Percentiles rank a stretch among this genome's conserved stretches.
Conservation (phyloP, 2,329 filamentous ascomycete species). For the Raffaelea deltoideospora region DNA sequence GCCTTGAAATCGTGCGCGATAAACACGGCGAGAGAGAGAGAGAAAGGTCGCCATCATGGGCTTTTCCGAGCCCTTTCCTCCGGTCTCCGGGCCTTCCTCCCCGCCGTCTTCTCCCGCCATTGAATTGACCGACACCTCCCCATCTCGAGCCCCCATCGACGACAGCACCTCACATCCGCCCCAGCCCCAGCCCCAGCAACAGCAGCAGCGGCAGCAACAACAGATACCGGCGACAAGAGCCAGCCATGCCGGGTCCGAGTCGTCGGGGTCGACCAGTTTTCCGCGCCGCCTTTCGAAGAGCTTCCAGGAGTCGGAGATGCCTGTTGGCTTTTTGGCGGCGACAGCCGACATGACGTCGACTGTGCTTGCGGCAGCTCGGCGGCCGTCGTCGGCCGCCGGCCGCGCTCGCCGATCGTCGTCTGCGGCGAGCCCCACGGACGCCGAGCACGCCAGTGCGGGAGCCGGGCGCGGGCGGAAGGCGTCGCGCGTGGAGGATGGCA, state of each 20-base stretch:
- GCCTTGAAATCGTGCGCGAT: not conserved
- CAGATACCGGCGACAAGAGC: not conserved
- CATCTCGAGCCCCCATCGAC: not conserved
- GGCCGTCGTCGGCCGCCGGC: slow-evolving; percentile 4
- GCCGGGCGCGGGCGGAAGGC: not conserved
- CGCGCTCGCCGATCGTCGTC: slow-evolving; percentile 4
- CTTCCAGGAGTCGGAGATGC: slow-evolving; percentile 31
- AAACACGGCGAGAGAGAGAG: too few species aligned
- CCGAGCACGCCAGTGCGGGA: too few species aligned
- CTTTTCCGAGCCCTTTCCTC: not conserved
- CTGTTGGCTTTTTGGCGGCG: slow-evolving; percentile 31
- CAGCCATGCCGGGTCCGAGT: too few species aligned
- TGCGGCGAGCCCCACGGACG: slow-evolving; percentile 2
- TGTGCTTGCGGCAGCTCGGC: slow-evolving; percentile 12
- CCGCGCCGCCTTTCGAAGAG: slow-evolving; percentile 9
- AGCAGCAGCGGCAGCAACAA: not conserved
- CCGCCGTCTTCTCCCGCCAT: too few species aligned
- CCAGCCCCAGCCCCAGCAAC: not conserved
- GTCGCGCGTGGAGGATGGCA: not conserved
- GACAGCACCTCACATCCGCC: not conserved
- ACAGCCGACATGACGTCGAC: slow-evolving; percentile 29
- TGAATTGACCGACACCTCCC: not conserved
- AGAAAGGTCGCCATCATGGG: not conserved
- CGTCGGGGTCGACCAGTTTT: slow-evolving; percentile 3
- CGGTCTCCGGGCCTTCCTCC: not conserved